Base-by-base conservation (phyloP, 2,329 filamentous ascomycete genomes). In the Fusarium illudens region DNA sequence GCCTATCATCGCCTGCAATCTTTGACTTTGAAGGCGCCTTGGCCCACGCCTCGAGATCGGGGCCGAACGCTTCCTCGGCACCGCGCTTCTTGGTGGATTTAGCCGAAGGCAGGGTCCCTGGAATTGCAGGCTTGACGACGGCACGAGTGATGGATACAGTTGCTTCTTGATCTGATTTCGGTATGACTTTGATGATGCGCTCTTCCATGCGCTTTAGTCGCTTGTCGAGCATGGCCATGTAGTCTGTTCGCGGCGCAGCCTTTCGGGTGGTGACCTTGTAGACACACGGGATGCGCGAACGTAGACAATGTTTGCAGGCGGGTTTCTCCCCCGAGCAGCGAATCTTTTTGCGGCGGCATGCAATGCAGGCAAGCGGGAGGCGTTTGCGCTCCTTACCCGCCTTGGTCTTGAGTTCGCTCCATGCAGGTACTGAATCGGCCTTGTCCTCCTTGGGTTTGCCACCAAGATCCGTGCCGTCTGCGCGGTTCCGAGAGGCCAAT, bases 151-250 rank as follows among this genome's bases (percentile, higher is more conserved):
- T 90, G 8, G 86, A 84, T 9, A 86, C 82, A 61, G 90, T 77
- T 25, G 88, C 83, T 39, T 91, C 89, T 66, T 92, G 86, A 67
- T 96, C 94, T 39, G 93, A 87, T 76, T 95, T 97, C 0, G 96
- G 95, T 27, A 98, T 91, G 61, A 95, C 91, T 78, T 97, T 97
- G 81, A 98, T 96, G 66, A 98, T 96, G 59, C 95, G 90, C 75
- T 98, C 95, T 79, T 99, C 96, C 96, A 98, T 98, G 60, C 95
- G 87, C 83, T 97, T 97, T 70, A 98, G 79, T 55, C 96, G 88
- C 80, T 97, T 97, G 80, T 98, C 96, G 73, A 98, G 82, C 94
- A 98, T 98, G 39, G 94, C 94, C 96, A 98, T 98, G 79, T 98
- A 98, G 79, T 98, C 96, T 17, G 96, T 98, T 54, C 96, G 87